Base-by-base conservation (phyloP, 2,329 filamentous ascomycete species). In the Aureobasidium sp. region DNA sequence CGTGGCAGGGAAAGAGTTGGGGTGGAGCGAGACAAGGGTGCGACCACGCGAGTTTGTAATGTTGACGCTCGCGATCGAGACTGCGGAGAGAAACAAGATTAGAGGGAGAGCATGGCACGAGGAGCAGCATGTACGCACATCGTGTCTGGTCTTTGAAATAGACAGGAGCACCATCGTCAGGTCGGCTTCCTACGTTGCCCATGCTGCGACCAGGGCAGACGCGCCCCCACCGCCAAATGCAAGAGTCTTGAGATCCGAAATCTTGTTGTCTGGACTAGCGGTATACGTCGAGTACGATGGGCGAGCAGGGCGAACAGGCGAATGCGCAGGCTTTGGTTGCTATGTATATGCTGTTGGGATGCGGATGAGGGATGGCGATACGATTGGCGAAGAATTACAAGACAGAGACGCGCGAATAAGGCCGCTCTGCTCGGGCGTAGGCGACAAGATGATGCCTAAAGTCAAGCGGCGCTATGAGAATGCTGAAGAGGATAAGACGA, bases 101-200 rank as follows among this genome's bases (percentile, higher is more conserved):
- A 60, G 13, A 25, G 52, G 57, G 30, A 8, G 15, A 9, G 3
- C 5, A 21, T 59, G 30, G 34, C 39, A 47, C 7, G 11, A n/a
- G 15, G 21, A 21, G 30, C 11, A 34, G 27, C 10, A 6, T 11
- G 41, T 69, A 79, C 88, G 73, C 82, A 97, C 94, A 86, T 82
- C 91, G 86, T 74, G 85, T 90, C 81, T 96, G 94, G 74, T 99
- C 94, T 78, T 89, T 88, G 73, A 97, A 81, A 75, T 89, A 95
- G 73, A 97, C 79, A 69, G 85, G 78, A 69, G 85, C 83, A 73
- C 86, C 89, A 71, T 97, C 92, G 70, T 96, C 92, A 70, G 87
- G 86, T 76, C 86, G 89, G 81, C 92, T 97, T 75, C 86, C 87
- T 76, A 97, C 87, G 79, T 89, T 91, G 73, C 94, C 94, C 94